Base-by-base conservation (phyloP, 495 filamentous ascomycete species). In the Pyrenopolyporus hunteri region DNA sequence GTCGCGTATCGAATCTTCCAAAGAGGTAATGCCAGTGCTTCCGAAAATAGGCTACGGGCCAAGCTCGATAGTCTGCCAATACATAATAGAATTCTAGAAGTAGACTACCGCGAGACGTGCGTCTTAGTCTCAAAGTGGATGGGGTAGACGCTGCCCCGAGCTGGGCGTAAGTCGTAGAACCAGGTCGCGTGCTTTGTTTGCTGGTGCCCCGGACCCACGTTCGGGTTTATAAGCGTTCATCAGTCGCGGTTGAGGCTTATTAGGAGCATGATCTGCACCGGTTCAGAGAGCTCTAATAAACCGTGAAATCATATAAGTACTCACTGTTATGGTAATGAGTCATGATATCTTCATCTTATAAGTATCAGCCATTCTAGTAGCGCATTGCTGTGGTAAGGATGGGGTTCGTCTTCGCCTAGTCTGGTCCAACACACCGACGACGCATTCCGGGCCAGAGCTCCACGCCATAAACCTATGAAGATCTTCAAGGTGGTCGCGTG, bases 101-200 rank as follows among this genome's bases (percentile, higher is more conserved):
- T n/a, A n/a, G n/a, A n/a, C n/a, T n/a, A n/a, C n/a, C n/a, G 50
- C 19, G 43, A 59, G 32, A 43, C 32, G 10, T 31, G 42, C 44
- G 36, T 32, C 43, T 51, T 50, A 36, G 26, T 53, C 35, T 45
- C 35, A 43, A 25, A 52, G 63, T 59, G 51, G 57, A 39, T 57
- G 49, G 45, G 28, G 32, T 31, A 45, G 22, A 37, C 46, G 22
- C 33, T 51, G 16, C 33, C 40, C 28, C 45, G 44, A 56, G 47
- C 49, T 51, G 40, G 51, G 13, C 39, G 45, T 59, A 59, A 59
- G 56, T 56, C 39, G 56, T 51, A 66, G 22, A 60, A 66, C 54
- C 51, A 57, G 47, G 63, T 47, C 57, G 62, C 56, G 56, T 56
- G 56, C 51, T 66, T 60, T 44, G 13, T 51, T 46, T 57, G 63